Evolutionary conservation across 495 filamentous ascomycete species (phyloP), one percentile per base, ranked within the genome.

Genomic region (Tetracladium setigerum): DNA sequence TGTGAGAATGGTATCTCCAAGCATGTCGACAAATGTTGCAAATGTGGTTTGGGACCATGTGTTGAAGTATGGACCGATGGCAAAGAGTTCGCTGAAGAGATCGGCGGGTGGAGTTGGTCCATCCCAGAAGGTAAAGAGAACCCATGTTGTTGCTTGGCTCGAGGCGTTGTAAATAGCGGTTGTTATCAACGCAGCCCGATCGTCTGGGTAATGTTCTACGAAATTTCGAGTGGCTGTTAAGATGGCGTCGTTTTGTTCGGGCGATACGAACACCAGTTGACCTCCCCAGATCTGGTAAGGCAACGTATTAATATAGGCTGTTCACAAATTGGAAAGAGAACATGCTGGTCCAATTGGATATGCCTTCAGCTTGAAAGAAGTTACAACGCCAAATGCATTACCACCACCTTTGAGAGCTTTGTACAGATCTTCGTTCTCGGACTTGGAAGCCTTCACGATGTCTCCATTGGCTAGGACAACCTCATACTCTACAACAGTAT

Each of bases 51-150:
- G 22, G 3, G 22, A 27, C 22, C 22, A 27, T 3, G 22, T 27
- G 22, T 27, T 27, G 3, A 27, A 3, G 22, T 27, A 27, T 27
- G 22, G 22, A 27, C 22, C 22, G 39, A 79, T 71, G 30, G 58
- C 63, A 6, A 69, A 73, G 62, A 83, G 79, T 46, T 69, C 71
- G 42, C 72, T 65, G 47, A 83, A 83, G 7, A 77, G 66, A 4
- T 67, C 73, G 12, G 63, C 53, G 1, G 78, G 77, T 11, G 76
- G 75, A 41, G 71, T 63, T 0, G 74, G 68, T 3, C 76, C 78
- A 39, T 83, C 73, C 52, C 81, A 81, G 66, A 79, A 83, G n/a
- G 79, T 50, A 54, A 81, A 83, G 49, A 81, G 57, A 40, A 79
- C 71, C 73, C 76, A 80, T 22, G 71, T 63, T n/a, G 78, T 68